phyloP scores from a whole-genome alignment of 176 grass and related monocot species.

The maize (Zea mays) region DNA sequence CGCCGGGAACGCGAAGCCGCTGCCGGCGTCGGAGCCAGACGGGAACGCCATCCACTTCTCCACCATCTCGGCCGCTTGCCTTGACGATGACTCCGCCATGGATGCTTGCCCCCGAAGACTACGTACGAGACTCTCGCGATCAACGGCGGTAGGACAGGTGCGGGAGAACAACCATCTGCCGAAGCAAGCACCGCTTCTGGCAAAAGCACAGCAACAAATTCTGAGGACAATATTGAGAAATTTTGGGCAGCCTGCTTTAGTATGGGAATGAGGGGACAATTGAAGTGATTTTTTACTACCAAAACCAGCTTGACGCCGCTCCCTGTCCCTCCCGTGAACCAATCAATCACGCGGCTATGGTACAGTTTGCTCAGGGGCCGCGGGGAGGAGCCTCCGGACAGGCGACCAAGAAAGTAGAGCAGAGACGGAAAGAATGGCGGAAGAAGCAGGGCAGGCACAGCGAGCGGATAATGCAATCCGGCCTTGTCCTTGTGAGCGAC shows the following conservation, averaged over 20 bases:
- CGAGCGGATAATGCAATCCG: constrained; percentile 52
- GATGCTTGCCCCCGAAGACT: not conserved
- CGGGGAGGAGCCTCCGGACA: no score
- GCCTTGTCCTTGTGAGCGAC: constrained; percentile 34
- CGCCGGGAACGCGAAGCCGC: constrained; percentile 19
- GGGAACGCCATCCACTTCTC: constrained; percentile 51
- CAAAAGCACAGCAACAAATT: not conserved
- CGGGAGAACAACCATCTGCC: not conserved
- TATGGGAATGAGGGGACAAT: no score
- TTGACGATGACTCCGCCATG: constrained; percentile 43
- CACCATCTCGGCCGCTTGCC: constrained; percentile 8
- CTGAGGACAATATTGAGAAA: not conserved
- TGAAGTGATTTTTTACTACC: not conserved
- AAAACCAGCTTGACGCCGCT: not conserved
- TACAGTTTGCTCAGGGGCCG: no score
- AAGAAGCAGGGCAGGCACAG: constrained; percentile 11
- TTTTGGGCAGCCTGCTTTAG: no score
- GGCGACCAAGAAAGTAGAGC: not conserved
- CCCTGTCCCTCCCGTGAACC: no score
- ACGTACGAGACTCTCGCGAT: not conserved
- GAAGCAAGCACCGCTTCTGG: not conserved
- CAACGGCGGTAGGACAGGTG: not conserved
- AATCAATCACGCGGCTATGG: no score
- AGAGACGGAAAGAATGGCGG: constrained; percentile 27
- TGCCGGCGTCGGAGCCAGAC: not conserved